Evolutionary conservation across 2,329 filamentous ascomycete genomes (phyloP).

Genomic region (Beauveria varroae): DNA sequence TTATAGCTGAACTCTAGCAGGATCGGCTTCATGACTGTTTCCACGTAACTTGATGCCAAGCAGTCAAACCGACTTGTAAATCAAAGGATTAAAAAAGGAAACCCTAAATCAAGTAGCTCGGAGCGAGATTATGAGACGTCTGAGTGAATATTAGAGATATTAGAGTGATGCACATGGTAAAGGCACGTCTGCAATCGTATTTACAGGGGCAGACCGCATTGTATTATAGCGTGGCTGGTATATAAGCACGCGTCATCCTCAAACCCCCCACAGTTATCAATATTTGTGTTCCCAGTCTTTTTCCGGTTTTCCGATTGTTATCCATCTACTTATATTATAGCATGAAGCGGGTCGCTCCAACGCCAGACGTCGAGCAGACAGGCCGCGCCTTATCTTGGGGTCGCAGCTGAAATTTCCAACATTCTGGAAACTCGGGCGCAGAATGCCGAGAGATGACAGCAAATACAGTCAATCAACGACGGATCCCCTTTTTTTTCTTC

Average conservation of each 20-base stretch:
- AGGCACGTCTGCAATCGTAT: neutral
- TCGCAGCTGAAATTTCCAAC: neutral
- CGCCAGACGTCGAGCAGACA: neutral
- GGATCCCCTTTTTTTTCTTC: neutral
- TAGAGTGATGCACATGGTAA: neutral
- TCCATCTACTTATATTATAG: neutral
- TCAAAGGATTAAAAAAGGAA: neutral
- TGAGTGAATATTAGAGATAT: neutral
- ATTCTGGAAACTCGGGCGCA: neutral
- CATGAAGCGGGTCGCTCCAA: neutral
- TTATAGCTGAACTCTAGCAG: neutral
- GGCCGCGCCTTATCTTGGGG: neutral
- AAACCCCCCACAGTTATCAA: neutral
- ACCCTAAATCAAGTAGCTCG: neutral
- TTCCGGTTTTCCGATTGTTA: neutral
- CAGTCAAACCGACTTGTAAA: neutral
- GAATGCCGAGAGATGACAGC: neutral
- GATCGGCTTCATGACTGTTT: neutral
- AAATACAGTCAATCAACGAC: neutral
- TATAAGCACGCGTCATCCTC: neutral
- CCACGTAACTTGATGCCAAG: neutral
- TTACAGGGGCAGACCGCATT: neutral
- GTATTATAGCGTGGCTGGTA: neutral
- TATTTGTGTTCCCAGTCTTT: neutral
- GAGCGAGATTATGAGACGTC: neutral